Base-by-base conservation (phyloP, 1,284 basidiomycete genomes). In the Anthracocystis panici-leucophaei region DNA sequence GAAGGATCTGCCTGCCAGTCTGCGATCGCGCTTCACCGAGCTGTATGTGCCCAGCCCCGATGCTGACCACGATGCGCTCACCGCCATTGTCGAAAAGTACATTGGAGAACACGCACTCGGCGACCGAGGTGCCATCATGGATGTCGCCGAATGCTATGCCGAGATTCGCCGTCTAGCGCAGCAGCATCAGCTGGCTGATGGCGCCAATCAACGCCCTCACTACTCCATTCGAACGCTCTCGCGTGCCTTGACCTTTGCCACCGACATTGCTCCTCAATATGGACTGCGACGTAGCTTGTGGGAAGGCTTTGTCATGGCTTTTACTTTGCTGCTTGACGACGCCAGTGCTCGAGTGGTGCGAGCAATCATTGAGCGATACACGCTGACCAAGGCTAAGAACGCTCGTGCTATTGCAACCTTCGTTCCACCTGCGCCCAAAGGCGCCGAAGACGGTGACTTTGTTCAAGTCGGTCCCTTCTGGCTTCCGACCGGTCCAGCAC, bases 231-330 rank as follows among this genome's bases (percentile, higher is more conserved):
- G 97, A 45, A 99, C 97, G 0, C 89, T 99, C 51, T 89, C 94
- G 6, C 91, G 97, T 55, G 94, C 96, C 0, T 88, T 99, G 63
- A 93, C 91, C 1, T 99, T 97, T 85, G 92, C 95, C 0, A 90
- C 92, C 2, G 92, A 97, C 78, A 91, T 93, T 49, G 90, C 92
- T 0, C 88, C 89, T 20, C 87, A 89, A 33, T 97, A 94, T 77
- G 91, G 94, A 23, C 62, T 82, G 31, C 90, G 95, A 48, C 88
- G 97, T 38, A 92, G 93, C 0, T 87, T 99, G 18, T 98, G 93
- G 92, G 97, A 99, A 86, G 96, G 96, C 3, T 95, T 93, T 82
- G 84, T 96, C 70, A 99, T 99, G 97, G 91, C 94, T 0, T 99
- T 99, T 86, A 97, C 94, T 4, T 97, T 97, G 93, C 90, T 92